These are phyloP conservation scores for Setaria italica DNA, from an alignment of 202 grass and related monocot species.

Conservation along the genomic window DNA sequence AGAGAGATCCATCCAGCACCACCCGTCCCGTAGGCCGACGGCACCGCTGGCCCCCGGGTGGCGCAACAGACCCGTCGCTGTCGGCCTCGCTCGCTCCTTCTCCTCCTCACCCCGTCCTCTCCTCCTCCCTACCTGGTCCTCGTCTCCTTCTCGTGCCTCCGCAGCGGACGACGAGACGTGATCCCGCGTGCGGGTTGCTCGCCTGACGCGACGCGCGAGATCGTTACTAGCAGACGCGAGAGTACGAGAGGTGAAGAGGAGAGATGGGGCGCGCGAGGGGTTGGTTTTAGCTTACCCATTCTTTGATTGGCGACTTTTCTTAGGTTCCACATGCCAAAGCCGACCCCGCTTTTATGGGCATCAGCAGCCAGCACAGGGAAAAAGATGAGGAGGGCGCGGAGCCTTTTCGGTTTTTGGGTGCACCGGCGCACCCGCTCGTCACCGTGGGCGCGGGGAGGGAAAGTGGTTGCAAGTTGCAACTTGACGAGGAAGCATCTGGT, in stretches of 20 bases:
- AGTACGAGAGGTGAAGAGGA: not conserved
- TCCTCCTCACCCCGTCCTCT: no score
- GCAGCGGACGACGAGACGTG: not conserved
- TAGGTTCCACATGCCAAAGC: constrained; percentile 3
- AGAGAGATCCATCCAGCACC: constrained; percentile 32
- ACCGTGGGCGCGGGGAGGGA: no score
- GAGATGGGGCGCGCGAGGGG: not conserved
- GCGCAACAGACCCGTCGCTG: constrained; percentile 22
- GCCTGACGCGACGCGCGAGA: not conserved
- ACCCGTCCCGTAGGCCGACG: constrained; percentile 21
- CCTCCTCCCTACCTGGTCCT: not conserved
- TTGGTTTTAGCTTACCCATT: not conserved
- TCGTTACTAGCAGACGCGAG: not conserved
- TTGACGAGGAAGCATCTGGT: constrained; percentile 17
- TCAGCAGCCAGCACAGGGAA: constrained; percentile 34
- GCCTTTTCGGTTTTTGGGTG: not conserved
- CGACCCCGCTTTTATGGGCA: not conserved
- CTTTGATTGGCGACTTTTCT: constrained; percentile 4
- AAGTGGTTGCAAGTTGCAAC: not conserved
- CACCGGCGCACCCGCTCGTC: not conserved
- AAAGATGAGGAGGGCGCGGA: not conserved
- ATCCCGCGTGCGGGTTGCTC: not conserved
- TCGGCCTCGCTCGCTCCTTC: not conserved
- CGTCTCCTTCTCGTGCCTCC: not conserved
- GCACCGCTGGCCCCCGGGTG: not conserved